Conservation (phyloP, 108 stramenopile genomes). For the Pseudonitzschia multiseries region DNA sequence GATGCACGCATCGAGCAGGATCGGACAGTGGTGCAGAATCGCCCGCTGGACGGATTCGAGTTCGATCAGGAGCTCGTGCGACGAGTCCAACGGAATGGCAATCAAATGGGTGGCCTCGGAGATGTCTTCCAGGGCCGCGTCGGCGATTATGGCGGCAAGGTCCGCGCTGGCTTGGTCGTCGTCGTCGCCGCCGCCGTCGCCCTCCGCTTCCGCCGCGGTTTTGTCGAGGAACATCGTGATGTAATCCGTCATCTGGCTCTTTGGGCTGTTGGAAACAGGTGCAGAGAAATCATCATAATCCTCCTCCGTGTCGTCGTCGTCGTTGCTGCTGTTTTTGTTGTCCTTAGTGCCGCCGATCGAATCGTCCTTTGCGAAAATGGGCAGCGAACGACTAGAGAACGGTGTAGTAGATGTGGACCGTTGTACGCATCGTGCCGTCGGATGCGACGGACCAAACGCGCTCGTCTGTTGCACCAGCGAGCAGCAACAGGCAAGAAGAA, state of each 20-base stretch:
- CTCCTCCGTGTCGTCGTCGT: too few relatives aligned
- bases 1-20: conserved; percentile 72
- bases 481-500: background rate
- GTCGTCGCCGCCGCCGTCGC: background rate
- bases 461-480: background rate
- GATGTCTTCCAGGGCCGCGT: conserved; percentile 1
- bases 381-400: background rate
- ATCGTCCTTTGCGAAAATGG: background rate
- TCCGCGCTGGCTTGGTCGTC: background rate
- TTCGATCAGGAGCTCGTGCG: conserved; percentile 68
- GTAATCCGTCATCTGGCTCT: conserved; percentile 35
- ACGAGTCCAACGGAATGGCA: conserved; percentile 74
- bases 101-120: conserved; percentile 58
- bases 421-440: conserved; percentile 5
- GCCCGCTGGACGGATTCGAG: conserved; percentile 76
- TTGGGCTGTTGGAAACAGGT: background rate
- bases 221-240: conserved; percentile 27
- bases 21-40: conserved; percentile 76
- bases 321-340: too few relatives aligned
- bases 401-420: background rate
- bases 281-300: background rate
- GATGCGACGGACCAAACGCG: conserved; percentile 11
- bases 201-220: background rate
- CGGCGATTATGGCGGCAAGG: conserved; percentile 1
- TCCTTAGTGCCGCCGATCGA: background rate